phyloP scores from a whole-genome alignment of 1,139 yeast genomes.

The Pichia sp. region DNA sequence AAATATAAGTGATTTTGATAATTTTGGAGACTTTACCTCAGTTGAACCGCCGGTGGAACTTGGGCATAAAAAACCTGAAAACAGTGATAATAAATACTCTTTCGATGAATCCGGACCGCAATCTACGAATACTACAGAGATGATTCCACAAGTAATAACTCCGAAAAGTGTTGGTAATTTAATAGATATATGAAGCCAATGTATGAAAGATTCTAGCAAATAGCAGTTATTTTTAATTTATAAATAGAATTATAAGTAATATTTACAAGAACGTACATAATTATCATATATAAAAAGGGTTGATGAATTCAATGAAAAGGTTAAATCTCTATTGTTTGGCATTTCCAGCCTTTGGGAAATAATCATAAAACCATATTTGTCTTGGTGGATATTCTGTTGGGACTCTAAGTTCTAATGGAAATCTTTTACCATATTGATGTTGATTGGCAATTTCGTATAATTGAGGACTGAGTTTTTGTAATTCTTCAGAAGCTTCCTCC shows the following conservation, averaged over 20 bases:
- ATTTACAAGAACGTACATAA: conserved; percentile 1
- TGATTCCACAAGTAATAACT: neutral
- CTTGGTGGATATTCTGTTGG: conserved; percentile 93
- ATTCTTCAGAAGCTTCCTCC: conserved; percentile 65
- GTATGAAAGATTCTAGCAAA: no score
- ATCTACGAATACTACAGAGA: neutral
- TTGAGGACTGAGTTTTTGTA: conserved; percentile 42
- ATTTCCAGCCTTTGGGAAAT: conserved; percentile 25
- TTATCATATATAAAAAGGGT: neutral
- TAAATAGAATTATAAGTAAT: neutral
- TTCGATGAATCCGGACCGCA: no score
- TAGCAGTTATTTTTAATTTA: neutral
- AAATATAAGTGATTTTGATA: neutral
- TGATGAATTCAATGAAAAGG: neutral
- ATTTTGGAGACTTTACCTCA: neutral
- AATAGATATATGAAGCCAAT: neutral
- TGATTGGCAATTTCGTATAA: conserved; percentile 48
- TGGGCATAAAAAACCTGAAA: no score
- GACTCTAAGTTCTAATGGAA: conserved; percentile 73
- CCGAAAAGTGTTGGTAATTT: neutral
- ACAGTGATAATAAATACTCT: no score
- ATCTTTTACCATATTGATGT: conserved; percentile 45
- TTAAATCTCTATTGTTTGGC: neutral
- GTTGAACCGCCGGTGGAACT: neutral
- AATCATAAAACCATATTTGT: conserved; percentile 72